Base-by-base conservation (phyloP, 805 yeast species). In the Sungouiella blattae region DNA sequence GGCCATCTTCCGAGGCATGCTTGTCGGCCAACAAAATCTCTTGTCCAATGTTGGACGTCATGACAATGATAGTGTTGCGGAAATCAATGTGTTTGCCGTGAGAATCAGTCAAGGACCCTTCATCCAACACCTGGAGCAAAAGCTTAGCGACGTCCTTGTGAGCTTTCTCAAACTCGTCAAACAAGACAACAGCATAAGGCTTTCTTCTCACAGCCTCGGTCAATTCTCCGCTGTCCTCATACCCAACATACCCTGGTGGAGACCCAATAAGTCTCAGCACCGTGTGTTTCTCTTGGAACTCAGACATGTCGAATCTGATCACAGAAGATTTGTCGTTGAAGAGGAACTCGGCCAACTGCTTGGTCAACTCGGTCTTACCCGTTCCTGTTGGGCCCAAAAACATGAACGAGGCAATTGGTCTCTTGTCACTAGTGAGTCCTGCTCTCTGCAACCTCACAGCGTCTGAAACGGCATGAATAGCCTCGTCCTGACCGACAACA, bases 371-470 rank as follows among this genome's bases (percentile, higher is more conserved):
- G 0, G 98, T 93, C 62, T 91, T 91, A 65, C 98, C 98, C 0
- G 98, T 91, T 65, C 98, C 98, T 0, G 98, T 93, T 35, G 98
- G 98, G 15, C 98, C 98, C 46, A 93, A 69, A 62, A 93, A 93
- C 83, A 91, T 83, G 61, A 93, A 93, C 36, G 95, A 84, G 1
- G 97, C 98, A 50, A 91, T 89, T 5, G 98, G 98, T 42, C 97
- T 76, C 60, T 85, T 85, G 44, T 88, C 96, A 58, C 86, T 84
- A 7, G 98, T 91, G 40, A 91, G 75, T 1, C 98, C 98, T 0
- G 98, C 98, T 53, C 98, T 77, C 58, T 93, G 98, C 40, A 91
- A 69, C 59, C 97, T 81, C 11, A 91, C 98, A 1, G 98, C 96
- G 59, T 89, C 95, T 0, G 96, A 74, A 32, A 91, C 83, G 0